Evolutionary conservation across 106 monocot species (phyloP), one percentile per base, ranked within the genome.

Genomic region (Cymbidium sinense): DNA sequence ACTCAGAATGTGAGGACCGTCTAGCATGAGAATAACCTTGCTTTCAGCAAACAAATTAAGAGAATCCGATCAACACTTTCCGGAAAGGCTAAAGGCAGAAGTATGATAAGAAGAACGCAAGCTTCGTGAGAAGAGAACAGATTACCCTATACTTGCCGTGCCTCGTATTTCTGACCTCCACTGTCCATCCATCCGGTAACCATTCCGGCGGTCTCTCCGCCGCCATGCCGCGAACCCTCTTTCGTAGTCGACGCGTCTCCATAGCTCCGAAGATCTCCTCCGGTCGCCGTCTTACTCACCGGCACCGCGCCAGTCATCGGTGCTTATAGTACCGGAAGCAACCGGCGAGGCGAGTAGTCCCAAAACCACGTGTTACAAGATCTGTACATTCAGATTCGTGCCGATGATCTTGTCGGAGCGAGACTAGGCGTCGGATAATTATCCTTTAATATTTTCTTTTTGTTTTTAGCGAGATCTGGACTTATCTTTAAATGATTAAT

Each of bases 181-280:
- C 52, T 33, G 37, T 85, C 85, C 85, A 85, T 9, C 82, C 85
- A 30, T 85, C 82, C 75, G 85, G 85, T n/a, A 85, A 75, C 85
- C 85, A 85, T 1, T 82, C 79, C 55, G 85, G 85, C 39, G n/a
- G 81, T 34, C 70, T 31, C 50, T 73, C 43, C 64, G 31, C 75
- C 78, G 35, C 19, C 81, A 23, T 62, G 23, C n/a, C 25, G 9
- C 61, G 3, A 62, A 8, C 5, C 61, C n/a, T 62, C 25, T 27
- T 12, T 62, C 61, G 21, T 23, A 21, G n/a, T 21, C 61, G 61
- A 62, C 21, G 61, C 4, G 61, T 62, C 61, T 27, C 5, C 21
- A 27, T 27, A 62, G 25, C 61, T 62, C 21, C 25, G 8, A 10
- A 7, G 61, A 6, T 21, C 61, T 62, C 27, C 61, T 62, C 61